Base-by-base conservation (phyloP, 441 rosid genomes). In the Jatropha podagrica region DNA sequence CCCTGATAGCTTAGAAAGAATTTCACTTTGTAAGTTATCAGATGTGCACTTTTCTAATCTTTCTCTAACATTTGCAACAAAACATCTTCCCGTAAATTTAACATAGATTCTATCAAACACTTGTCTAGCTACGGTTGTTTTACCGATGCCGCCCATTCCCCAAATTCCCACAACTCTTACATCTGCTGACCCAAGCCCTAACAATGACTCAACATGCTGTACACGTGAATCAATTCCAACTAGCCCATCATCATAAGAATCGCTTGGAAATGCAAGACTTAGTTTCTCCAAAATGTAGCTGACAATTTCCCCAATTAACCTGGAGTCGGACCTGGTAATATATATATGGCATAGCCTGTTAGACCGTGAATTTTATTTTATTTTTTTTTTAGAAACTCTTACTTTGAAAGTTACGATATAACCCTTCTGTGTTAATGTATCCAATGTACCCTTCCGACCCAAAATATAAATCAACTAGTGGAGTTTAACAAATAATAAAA, bases 71-170 rank as follows among this genome's bases (percentile, higher is more conserved):
- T 58, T 2, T 70, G 0, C 20, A 5, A 76, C 13, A 15, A 51
- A 76, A 56, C 58, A 70, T 2, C 1, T 26, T 2, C 56, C 40
- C 0, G 15, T 44, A 42, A 71, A 77, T 27, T 54, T 46, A 26
- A 5, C 0, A 20, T 12, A 37, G 56, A 63, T 54, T 8, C 27
- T 69, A 12, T 18, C 23, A 77, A 49, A 77, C 2, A 71, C 44
- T 17, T 2, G 2, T 3, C 38, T 3, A 20, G 78, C 74, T 7
- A 49, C 32, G 2, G 78, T 76, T 11, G 78, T 58, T 51, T 69
- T 76, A 0, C 79, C 74, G 4, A 76, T 71, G n/a, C 79, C 79
- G 5, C 71, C 72, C 63, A 17, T 66, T 0, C 76, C 79, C 63
- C 60, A 77, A 44, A 77, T 64, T 26, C 79, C 79, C 42, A 76